Evolutionary conservation across 768 basidiomycete genomes (phyloP), one percentile per base, ranked within the genome.

Genomic region (Phaeotremella fagi): DNA sequence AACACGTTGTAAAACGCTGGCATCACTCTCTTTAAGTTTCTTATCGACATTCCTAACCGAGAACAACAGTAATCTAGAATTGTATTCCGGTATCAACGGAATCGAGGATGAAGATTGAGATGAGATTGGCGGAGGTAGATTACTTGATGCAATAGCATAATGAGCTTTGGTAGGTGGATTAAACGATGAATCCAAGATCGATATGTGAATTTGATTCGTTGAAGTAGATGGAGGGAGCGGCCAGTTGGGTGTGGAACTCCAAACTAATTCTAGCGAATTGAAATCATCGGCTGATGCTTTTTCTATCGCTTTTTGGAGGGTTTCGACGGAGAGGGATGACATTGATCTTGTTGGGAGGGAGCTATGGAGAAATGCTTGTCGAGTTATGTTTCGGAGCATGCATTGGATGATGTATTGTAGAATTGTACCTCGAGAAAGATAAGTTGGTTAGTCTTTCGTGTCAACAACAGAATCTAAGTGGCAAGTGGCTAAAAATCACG

Each of bases 131-230:
- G 66, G 53, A n/a, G 63, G 61, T 45, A 55, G 53, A 35, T 48
- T n/a, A 27, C 63, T 56, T 26, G 54, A 47, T 24, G 83, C 83
- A 43, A 97, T 82, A 2, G 86, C 85, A 48, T 85, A 79, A 72
- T 97, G 91, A 0, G 91, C 88, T 22, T 80, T 71, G 2, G 88
- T 90, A 1, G 92, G 92, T 2, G 91, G 91, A 66, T 97, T 94
- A 77, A 88, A 97, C 1, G 89, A 91, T 1, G 90, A 85, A 64
- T 95, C 92, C 33, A 95, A 79, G n/a, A 92, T 77, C 3, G 85
- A 80, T 43, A 92, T 79, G 48, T 78, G 79, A 29, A 84, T 68
- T 26, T 28, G 48, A 23, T 35, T n/a, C 15, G 7, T 41, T 11
- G 38, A 20, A 22, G 12, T 12, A 20, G 9, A 7, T 7, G 38